Conservation (phyloP, 1,139 yeast species). For the Citeromyces hawaiiensis region DNA sequence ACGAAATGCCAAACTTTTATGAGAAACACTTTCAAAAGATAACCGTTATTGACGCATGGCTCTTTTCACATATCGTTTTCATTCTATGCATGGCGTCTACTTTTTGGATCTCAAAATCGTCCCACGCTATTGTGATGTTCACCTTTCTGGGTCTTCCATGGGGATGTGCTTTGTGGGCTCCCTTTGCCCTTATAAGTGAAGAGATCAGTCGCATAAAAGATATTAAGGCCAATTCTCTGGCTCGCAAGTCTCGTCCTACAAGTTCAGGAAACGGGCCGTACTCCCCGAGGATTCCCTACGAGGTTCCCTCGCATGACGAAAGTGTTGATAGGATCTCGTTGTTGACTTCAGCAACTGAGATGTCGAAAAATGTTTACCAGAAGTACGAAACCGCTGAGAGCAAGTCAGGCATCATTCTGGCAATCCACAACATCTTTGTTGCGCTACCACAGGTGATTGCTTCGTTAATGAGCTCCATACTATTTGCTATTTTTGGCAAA, state of each 20-base stretch:
- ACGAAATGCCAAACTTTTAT: not conserved
- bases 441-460: constrained; percentile 35
- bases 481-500: constrained; percentile 19
- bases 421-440: constrained; percentile 33
- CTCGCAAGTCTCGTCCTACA: too few species aligned
- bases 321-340: not conserved
- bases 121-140: constrained; percentile 24
- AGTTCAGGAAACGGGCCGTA: not conserved
- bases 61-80: constrained; percentile 24
- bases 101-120: constrained; percentile 22
- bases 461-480: constrained; percentile 23
- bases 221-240: constrained; percentile 12
- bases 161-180: constrained; percentile 40
- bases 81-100: constrained; percentile 25
- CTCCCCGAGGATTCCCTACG: not conserved
- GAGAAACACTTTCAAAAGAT: constrained; percentile 1
- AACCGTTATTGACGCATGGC: constrained; percentile 18
- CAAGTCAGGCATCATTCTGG: constrained; percentile 32
- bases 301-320: not conserved
- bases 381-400: constrained; percentile 22
- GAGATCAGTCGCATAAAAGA: constrained; percentile 31
- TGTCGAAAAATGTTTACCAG: constrained; percentile 7
- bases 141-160: constrained; percentile 32
- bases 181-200: constrained; percentile 32
- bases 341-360: constrained; percentile 1